Evolutionary conservation across 176 grass and related monocot species (phyloP).

Genomic region (Luzula sylvatica): DNA sequence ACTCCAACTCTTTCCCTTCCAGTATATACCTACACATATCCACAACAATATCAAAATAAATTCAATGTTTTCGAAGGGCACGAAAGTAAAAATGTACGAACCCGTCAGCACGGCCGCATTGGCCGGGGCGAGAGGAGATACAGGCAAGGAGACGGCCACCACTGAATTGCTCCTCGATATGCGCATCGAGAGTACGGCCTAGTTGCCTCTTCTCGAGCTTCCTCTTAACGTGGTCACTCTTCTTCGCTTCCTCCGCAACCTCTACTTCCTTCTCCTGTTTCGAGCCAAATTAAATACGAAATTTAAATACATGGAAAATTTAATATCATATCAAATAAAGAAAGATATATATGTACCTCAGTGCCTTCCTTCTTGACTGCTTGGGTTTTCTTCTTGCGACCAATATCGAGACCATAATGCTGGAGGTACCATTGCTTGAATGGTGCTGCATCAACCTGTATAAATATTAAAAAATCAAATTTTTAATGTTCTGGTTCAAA

Average conservation of each 20-base stretch:
- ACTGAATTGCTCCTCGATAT: constrained; percentile 85
- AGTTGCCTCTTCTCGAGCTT: constrained; percentile 71
- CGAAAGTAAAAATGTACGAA: neutral
- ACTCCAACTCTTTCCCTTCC: constrained; percentile 84
- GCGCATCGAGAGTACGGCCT: constrained; percentile 44
- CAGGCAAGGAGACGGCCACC: constrained; percentile 65
- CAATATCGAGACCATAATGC: constrained; percentile 85
- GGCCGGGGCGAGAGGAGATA: constrained; percentile 81
- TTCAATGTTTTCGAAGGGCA: neutral
- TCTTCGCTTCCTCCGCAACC: constrained; percentile 59
- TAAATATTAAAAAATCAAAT: too few relatives aligned
- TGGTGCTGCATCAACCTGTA: constrained; percentile 72
- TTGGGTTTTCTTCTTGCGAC: constrained; percentile 62
- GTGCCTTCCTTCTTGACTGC: constrained; percentile 40
- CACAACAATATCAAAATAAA: neutral
- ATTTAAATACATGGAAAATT: neutral
- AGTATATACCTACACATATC: constrained; percentile 47
- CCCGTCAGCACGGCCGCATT: neutral
- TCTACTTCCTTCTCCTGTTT: constrained; percentile 32
- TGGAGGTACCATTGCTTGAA: constrained; percentile 94
- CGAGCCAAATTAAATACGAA: neutral
- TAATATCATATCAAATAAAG: neutral
- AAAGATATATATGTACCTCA: constrained; percentile 32
- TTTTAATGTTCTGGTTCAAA: too few relatives aligned
- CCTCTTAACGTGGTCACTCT: constrained; percentile 59